Base-by-base conservation (phyloP, 208 protist genomes). In the Crithidia expoeki region DNA sequence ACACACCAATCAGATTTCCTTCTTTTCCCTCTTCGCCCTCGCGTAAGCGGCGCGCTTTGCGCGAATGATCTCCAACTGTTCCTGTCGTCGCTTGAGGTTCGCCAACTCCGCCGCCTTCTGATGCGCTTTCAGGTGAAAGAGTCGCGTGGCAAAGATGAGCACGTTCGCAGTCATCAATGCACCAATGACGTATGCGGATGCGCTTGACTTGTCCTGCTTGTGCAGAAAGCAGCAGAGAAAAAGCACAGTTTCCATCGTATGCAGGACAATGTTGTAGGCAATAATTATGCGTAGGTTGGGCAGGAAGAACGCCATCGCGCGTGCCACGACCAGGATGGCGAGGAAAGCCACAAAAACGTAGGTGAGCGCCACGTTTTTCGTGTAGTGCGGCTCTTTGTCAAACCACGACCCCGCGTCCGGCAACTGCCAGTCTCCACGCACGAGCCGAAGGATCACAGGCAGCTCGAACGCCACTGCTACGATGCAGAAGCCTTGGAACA, bases 361-460 rank as follows among this genome's bases (percentile, higher is more conserved):
- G 25, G 68, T 61, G 11, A 87, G 66, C 1, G 78, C 55, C 27
- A 38, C 49, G 59, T 80, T 86, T 3, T 58, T 65, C 40, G 28
- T 72, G 47, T 76, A 68, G 59, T 47, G 67, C n/a, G 57, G 27
- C 38, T 71, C 64, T 21, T 76, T 55, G 38, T 85, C 84, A 47
- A 89, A 85, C 84, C 84, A 89, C 57, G 74, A 72, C 4, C 80
- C 75, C 1, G 68, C 74, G 30, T 80, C 65, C 21, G 53, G 51
- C 34, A 84, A 53, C 1, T 19, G 53, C 19, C 56, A 55, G 16
- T 68, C 21, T 2, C 70, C 75, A 11, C 50, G 33, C 36, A 85
- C 27, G 3, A 88, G 76, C 27, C 68, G 47, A n/a, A 78, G 46
- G 40, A 82, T 79, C 12, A 69, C 72, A 9, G 83, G 71, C 44